Evolutionary conservation across 1,284 basidiomycete species (phyloP).

Genomic region (Rhodotorula sp.): DNA sequence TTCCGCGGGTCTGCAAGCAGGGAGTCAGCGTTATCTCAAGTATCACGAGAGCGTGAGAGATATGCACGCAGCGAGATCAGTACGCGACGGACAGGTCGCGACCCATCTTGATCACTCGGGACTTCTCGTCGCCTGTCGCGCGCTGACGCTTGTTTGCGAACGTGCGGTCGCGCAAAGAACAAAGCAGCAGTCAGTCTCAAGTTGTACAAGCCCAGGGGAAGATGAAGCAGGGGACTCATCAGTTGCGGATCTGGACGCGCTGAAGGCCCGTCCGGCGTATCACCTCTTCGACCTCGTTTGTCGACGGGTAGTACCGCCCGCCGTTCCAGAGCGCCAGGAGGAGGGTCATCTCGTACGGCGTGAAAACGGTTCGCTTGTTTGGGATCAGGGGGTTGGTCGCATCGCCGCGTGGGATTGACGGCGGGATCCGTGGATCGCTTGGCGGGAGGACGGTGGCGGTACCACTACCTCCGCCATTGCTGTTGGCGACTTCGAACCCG

Average conservation of each 20-base stretch:
- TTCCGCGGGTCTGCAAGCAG: too few relatives aligned
- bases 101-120: background rate
- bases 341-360: background rate
- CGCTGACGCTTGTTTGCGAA: slow-evolving; percentile 22
- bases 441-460: background rate
- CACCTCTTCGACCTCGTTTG: slow-evolving; percentile 1
- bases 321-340: slow-evolving; percentile 3
- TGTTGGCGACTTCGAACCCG: too few relatives aligned
- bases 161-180: background rate
- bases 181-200: background rate
- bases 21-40: too few relatives aligned
- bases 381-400: background rate
- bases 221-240: background rate
- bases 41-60: too few relatives aligned
- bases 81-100: background rate
- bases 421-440: background rate
- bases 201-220: too few relatives aligned
- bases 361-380: slow-evolving; percentile 9
- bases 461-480: too few relatives aligned
- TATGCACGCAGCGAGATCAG: background rate
- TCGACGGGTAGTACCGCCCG: slow-evolving; percentile 6
- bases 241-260: slow-evolving; percentile 10
- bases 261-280: background rate
- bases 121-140: slow-evolving; percentile 14
- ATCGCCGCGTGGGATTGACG: background rate